phyloP scores from a whole-genome alignment of 305 asterid species.

The Coffea humblotiana region DNA sequence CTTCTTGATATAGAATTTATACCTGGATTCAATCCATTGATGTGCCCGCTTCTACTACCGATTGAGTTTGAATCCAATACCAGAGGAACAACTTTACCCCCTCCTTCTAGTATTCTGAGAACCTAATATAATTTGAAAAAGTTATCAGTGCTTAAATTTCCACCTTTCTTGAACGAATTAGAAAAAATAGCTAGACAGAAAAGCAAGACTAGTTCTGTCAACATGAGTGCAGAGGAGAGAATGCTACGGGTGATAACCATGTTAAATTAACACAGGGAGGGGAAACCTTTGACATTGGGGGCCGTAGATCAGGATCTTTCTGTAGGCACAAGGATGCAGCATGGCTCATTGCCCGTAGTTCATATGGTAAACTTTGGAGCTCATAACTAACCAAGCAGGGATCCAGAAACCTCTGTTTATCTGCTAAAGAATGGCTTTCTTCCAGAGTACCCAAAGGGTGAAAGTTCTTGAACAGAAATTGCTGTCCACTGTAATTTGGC shows the following conservation, averaged over 20 bases:
- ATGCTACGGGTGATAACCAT: neutral
- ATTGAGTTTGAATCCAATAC: constrained; percentile 40
- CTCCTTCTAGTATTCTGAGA: constrained; percentile 71
- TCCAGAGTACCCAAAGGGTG: constrained; percentile 44
- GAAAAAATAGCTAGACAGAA: too few relatives aligned
- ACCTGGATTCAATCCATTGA: constrained; percentile 40
- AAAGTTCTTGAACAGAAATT: constrained; percentile 44
- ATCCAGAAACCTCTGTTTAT: constrained; percentile 56
- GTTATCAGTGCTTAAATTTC: neutral
- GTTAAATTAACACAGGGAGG: neutral
- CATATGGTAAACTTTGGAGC: constrained; percentile 46
- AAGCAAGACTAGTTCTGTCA: neutral
- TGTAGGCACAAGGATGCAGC: constrained; percentile 78
- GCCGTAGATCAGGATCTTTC: constrained; percentile 73
- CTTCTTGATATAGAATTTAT: constrained; percentile 29
- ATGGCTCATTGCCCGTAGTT: constrained; percentile 63
- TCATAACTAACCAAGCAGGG: constrained; percentile 47
- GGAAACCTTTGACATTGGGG: constrained; percentile 85
- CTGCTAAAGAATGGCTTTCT: constrained; percentile 48
- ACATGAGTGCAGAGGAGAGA: neutral
- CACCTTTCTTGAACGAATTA: too few relatives aligned
- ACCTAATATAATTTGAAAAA: constrained; percentile 38
- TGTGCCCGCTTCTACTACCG: constrained; percentile 63
- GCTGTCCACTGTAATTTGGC: constrained; percentile 50
- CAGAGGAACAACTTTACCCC: constrained; percentile 34